Evolutionary conservation across 768 basidiomycete genomes (phyloP).

Genomic region (Chalciporus piperatus): DNA sequence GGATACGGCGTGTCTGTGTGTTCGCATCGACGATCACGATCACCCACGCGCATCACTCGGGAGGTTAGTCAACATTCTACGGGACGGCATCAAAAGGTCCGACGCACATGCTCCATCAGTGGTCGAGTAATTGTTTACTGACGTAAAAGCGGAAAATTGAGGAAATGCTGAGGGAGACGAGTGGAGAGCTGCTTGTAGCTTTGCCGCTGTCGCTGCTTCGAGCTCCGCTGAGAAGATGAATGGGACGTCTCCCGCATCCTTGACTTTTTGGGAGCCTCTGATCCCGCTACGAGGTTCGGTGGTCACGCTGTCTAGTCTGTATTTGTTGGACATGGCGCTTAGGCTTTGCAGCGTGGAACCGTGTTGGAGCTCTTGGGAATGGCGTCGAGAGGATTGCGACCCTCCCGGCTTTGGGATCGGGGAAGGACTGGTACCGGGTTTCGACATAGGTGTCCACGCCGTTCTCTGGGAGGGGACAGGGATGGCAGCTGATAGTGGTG

Average conservation of each 20-base stretch:
- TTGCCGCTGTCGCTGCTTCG: constrained; percentile 30
- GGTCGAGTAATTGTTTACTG: constrained; percentile 19
- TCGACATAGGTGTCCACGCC: constrained; percentile 12
- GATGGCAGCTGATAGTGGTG: constrained; percentile 6
- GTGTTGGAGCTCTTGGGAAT: constrained; percentile 22
- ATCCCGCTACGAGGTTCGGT: constrained; percentile 7
- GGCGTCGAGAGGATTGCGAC: constrained; percentile 8
- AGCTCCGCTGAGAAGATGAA: constrained; percentile 33
- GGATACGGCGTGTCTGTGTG: constrained; percentile 4
- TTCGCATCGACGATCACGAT: background rate
- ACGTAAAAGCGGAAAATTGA: constrained; percentile 20
- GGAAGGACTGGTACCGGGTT: background rate
- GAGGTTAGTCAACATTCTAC: background rate
- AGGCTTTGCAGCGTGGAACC: constrained; percentile 19
- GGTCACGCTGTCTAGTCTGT: constrained; percentile 17
- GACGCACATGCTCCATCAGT: constrained; percentile 28
- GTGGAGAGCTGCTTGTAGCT: constrained; percentile 25
- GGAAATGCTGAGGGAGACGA: constrained; percentile 7
- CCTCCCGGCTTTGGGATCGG: constrained; percentile 6
- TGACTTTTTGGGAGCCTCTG: constrained; percentile 21
- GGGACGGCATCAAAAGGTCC: constrained; percentile 8
- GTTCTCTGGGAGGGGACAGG: constrained; percentile 16
- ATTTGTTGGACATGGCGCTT: constrained; percentile 25
- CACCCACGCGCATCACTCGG: background rate
- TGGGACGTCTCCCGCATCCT: constrained; percentile 30